Percentiles rank a stretch among this genome's conserved stretches.
These are phyloP conservation scores for Pleurotus eryngii DNA, from an alignment of 768 basidiomycete genomes.

Conservation along the genomic window DNA sequence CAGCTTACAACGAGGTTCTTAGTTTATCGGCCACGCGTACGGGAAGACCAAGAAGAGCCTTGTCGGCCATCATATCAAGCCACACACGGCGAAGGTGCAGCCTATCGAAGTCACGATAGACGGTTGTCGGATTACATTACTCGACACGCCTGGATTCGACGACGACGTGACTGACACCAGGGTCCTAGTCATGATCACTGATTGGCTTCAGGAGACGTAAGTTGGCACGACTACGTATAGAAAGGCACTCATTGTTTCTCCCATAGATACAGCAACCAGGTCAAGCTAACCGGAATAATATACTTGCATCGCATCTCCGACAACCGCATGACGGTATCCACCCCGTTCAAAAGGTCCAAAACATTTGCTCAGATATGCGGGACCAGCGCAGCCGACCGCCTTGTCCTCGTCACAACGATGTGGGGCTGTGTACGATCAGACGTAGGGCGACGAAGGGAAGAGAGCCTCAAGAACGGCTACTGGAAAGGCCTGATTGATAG, in stretches of 20 bases:
- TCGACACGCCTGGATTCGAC: too few species aligned
- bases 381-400: conserved; percentile 38
- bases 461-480: neutral
- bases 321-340: conserved; percentile 31
- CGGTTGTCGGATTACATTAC: too few species aligned
- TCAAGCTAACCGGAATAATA: conserved; percentile 27
- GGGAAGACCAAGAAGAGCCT: neutral
- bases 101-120: too few species aligned
- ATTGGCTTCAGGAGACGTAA: conserved; percentile 6
- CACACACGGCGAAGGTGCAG: too few species aligned
- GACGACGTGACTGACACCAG: neutral
- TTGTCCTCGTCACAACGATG: conserved; percentile 47
- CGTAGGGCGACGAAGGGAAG: conserved; percentile 7
- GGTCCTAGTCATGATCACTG: too few species aligned
- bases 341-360: conserved; percentile 40
- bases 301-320: conserved; percentile 44
- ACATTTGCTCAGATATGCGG: conserved; percentile 50
- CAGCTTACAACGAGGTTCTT: neutral
- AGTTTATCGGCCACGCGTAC: too few species aligned
- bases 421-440: conserved; percentile 33
- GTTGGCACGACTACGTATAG: neutral
- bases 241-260: too few species aligned
- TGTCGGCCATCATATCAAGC: too few species aligned
- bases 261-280: conserved; percentile 20
- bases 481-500: conserved; percentile 9